Evolutionary conservation across 2,329 filamentous ascomycete genomes (phyloP), one percentile per base, ranked within the genome.

Genomic region (Tolypocladium pustulatum): DNA sequence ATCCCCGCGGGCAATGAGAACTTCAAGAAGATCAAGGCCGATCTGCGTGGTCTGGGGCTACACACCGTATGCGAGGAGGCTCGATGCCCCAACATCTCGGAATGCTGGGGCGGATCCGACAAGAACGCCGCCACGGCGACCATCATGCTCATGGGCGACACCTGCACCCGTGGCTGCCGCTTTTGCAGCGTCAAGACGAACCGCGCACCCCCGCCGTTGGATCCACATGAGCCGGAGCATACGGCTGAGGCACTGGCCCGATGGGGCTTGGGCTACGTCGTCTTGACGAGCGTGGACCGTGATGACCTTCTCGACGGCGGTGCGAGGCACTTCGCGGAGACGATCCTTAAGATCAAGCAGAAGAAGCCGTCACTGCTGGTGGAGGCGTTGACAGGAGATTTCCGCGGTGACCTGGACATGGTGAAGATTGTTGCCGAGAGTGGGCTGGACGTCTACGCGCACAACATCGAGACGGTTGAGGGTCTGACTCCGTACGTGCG

Each of bases 61-160:
- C 92, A 97, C 73, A 99, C 94, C 5, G 94, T 99, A 20, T 99
- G 94, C 74, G 94, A 99, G 76, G 94, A 99, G 77, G 94, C 94
- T 1, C 85, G 91, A 64, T 99, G 94, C 74, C 94, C 94, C 61
- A 99, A 99, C 74, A 96, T 99, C 61, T 91, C 89, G 63, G 93
- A 97, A 72, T 99, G 94, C 78, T 99, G 94, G 94, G 94, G 94
- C 61, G 94, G 94, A 38, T 85, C 81, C 69, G 85, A 88, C 72
- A 96, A 96, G 78, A 87, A 85, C 64, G 88, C 91, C 32, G 94
- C 94, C 5, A 99, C 94, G 37, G 94, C 94, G 2, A 99, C 94
- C 13, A 97, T 99, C 74, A 99, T 99, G 94, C 78, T 99, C 54
- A 97, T 97, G 92, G 94, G 94, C 63, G 94, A 99, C 73, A 97